Evolutionary conservation across 495 filamentous ascomycete genomes (phyloP), one percentile per base, ranked within the genome.

Genomic region (Xylaria acuta): DNA sequence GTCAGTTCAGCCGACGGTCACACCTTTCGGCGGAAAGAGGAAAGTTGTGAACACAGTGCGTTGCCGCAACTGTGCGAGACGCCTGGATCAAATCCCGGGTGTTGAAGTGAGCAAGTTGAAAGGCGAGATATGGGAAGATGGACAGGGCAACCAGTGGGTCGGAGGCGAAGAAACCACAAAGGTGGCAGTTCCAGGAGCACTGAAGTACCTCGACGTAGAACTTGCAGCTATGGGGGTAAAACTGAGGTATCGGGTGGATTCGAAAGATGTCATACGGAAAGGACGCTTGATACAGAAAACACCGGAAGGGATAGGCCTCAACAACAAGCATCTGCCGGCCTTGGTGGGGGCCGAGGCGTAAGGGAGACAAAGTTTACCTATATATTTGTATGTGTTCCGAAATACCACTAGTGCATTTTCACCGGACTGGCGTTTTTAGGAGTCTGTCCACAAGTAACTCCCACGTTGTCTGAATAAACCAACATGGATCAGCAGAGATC

Each of bases 141-240:
- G 94, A 1, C 84, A 90, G 73, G 95, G 95, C 0, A 82, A 86
- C 58, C 88, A 90, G 72, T 97, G 90, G 87, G 87, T 93, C 34
- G 97, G 96, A 20, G 96, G 96, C 66, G 92, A 93, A 62, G 89
- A 98, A 76, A 95, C 95, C 5, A 95, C 96, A 36, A 82, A 95
- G 59, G 94, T 98, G 72, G 94, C 92, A 64, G 92, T 99, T 63
- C 96, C 96, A 0, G 95, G 94, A 67, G 96, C 97, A 60, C 81
- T 99, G 75, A 92, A 91, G 82, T 98, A 93, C 85, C 79, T 99
- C 72, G 96, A 99, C 86, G 95, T 97, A 7, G 96, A 99, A 80
- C 83, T 99, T 73, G 92, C 93, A 53, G 93, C 94, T 53, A 98
- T 97, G 94, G 94, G 94, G 64, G 90, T 97, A 63, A 88, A 92